A percentile compares a stretch with the other conserved stretches of the same genome.
phyloP scores from a whole-genome alignment of 164 flowering plant species.

The Platanus orientalis region DNA sequence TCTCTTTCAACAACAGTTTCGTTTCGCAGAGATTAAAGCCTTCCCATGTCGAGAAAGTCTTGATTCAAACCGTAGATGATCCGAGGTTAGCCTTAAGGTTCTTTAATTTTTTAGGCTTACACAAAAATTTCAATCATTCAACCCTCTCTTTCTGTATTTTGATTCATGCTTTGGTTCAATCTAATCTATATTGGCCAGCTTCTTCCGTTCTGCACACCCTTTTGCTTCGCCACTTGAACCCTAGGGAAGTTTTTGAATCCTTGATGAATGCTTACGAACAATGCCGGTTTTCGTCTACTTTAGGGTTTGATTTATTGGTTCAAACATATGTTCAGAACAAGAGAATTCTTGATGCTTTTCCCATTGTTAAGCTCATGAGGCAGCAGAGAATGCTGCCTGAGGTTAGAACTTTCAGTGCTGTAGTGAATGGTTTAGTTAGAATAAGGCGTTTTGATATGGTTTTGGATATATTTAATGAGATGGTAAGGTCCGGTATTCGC shows the following conservation, averaged over 20 bases:
- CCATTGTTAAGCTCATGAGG: constrained; percentile 43
- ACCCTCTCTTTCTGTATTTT: constrained; percentile 69
- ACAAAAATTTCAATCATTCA: constrained; percentile 63
- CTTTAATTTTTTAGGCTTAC: constrained; percentile 83
- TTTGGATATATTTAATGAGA: constrained; percentile 45
- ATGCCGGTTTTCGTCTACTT: constrained; percentile 29
- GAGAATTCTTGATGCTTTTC: constrained; percentile 46
- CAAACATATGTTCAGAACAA: constrained; percentile 47
- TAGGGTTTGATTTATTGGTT: constrained; percentile 73
- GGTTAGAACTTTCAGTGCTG: constrained; percentile 55
- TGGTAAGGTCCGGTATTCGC: constrained; percentile 29
- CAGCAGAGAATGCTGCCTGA: constrained; percentile 42
- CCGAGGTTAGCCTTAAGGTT: constrained; percentile 72
- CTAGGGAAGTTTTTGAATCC: constrained; percentile 32
- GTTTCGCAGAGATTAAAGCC: constrained; percentile 37
- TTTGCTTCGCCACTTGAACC: constrained; percentile 29
- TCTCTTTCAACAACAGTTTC: constrained; percentile 34
- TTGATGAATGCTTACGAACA: constrained; percentile 30
- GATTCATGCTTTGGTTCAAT: constrained; percentile 52
- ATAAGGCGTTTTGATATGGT: constrained; percentile 51
- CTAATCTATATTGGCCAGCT: constrained; percentile 70
- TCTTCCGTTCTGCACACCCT: constrained; percentile 71
- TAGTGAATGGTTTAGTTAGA: constrained; percentile 57
- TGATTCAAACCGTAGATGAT: constrained; percentile 49
- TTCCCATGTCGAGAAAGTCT: constrained; percentile 54